Evolutionary conservation across 2,329 filamentous ascomycete genomes (phyloP).

Genomic region (Diplodia seriata): DNA sequence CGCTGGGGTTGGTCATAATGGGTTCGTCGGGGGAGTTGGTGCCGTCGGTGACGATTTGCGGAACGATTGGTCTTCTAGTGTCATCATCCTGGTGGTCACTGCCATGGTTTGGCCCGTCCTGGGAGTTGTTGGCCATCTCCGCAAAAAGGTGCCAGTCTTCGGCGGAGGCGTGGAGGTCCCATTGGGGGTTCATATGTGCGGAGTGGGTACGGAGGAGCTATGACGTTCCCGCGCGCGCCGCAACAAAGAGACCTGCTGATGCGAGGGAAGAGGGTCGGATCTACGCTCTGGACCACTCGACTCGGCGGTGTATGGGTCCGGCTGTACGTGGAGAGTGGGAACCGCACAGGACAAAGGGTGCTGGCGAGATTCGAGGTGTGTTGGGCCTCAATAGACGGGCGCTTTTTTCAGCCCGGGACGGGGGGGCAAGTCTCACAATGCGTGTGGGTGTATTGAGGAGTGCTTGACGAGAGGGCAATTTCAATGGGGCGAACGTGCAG

Average conservation of each 20-base stretch:
- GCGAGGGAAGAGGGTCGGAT: conserved; percentile 26
- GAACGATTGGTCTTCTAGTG: not conserved
- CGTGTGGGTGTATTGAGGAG: conserved; percentile 20
- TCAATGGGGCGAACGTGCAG: conserved; percentile 7
- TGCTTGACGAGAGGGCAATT: conserved; percentile 28
- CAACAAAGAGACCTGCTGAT: conserved; percentile 23
- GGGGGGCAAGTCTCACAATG: conserved; percentile 31
- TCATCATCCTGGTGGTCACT: not conserved
- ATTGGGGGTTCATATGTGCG: conserved; percentile 33
- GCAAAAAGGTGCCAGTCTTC: conserved; percentile 31
- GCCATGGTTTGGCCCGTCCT: conserved; percentile 26
- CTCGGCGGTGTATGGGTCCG: conserved; percentile 29
- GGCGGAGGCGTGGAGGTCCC: conserved; percentile 30
- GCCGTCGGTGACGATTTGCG: conserved; percentile 27
- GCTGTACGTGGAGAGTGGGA: conserved; percentile 28
- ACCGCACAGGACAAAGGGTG: conserved; percentile 26
- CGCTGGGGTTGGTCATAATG: conserved; percentile 1
- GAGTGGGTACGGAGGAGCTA: conserved; percentile 31
- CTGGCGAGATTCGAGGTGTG: conserved; percentile 28
- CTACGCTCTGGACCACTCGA: conserved; percentile 29
- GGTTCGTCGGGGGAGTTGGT: conserved; percentile 20
- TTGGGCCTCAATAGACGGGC: conserved; percentile 28
- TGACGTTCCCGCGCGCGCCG: conserved; percentile 24
- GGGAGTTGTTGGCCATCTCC: conserved; percentile 30
- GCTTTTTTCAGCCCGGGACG: not conserved